Evolutionary conservation across 306 rosid genomes (phyloP).

Genomic region (Dalbergia oliveri): DNA sequence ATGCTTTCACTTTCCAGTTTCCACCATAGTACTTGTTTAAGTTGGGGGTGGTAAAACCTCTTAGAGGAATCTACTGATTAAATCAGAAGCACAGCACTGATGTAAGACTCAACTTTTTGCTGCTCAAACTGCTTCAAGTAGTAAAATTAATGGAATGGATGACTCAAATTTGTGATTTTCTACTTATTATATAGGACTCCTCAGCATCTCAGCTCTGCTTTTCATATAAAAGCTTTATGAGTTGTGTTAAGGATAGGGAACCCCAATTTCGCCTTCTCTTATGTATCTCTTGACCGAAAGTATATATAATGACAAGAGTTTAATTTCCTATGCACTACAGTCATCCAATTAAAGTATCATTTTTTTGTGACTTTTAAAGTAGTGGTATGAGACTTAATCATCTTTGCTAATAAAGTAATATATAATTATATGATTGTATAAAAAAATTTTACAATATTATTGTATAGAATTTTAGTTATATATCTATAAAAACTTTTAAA

Average conservation of each 20-base stretch:
- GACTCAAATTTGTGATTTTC: constrained; percentile 28
- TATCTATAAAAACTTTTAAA: too few relatives aligned
- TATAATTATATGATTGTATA: too few relatives aligned
- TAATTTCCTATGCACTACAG: not conserved
- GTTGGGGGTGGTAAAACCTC: constrained; percentile 30
- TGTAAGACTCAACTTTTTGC: constrained; percentile 47
- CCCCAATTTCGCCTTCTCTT: constrained; percentile 36
- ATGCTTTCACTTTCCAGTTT: constrained; percentile 71
- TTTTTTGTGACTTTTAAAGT: too few relatives aligned
- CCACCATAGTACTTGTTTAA: constrained; percentile 52
- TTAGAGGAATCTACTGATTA: constrained; percentile 55
- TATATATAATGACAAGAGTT: not conserved
- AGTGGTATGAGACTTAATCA: too few relatives aligned
- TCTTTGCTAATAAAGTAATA: too few relatives aligned
- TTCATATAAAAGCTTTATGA: constrained; percentile 42
- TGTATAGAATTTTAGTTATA: too few relatives aligned
- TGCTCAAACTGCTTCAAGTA: constrained; percentile 33
- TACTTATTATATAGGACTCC: constrained; percentile 13
- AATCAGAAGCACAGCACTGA: constrained; percentile 40
- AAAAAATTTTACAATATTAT: too few relatives aligned
- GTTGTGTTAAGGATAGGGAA: constrained; percentile 44
- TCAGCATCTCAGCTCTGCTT: constrained; percentile 44
- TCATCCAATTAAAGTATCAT: too few relatives aligned
- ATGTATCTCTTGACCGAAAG: not conserved
- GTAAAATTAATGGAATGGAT: constrained; percentile 31